Base-by-base conservation (phyloP, 1,284 basidiomycete species). In the Fomitopsis schrenkii region DNA sequence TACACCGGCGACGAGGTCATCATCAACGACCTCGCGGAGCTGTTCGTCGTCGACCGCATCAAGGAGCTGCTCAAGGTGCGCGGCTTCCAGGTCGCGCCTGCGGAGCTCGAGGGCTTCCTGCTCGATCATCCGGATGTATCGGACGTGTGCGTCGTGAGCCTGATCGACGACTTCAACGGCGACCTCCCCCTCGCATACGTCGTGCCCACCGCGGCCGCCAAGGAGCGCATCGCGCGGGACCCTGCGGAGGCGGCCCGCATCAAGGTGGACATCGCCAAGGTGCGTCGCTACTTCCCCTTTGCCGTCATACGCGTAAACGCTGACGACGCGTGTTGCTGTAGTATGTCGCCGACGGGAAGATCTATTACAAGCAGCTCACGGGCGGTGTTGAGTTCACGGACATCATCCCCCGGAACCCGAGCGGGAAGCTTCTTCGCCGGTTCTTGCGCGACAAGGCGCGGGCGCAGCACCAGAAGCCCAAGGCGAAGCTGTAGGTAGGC, bases 161-260 rank as follows among this genome's bases (percentile, higher is more conserved):
- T 93, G 2, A 82, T 81, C 0, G 90, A 95, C 68, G 90, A 93
- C 15, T 90, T 86, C 65, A 88, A 83, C 55, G 93, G 93, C 38
- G 93, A 95, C 69, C 69, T 91, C 2, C 92, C 93, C 0, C 71
- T 91, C 48, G 90, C 89, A 0, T 93, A 84, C 68, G 77, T 93
- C n/a, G 85, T 87, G 1, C 79, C 86, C 14, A 78, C 77, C 57
- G 71, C 77, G 3, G 71, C 75, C 6, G 80, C 83, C 0, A 71
- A 53, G 42, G 55, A 38, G 50, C 61, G 61, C 45, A 58, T 59
- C 22, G 44, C 30, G 40, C 22, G n/a, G 10, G 42, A 59, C 38
- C 58, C 61, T 9, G 48, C 61, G 8, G 54, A 62, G 38, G 58
- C 55, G 10, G 40, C 45, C 2, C 30, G 22, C 28, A 54, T 60